A percentile compares a stretch with the other conserved stretches of the same genome.
Conservation (phyloP, 805 yeast genomes). For the Jamesozyma spencerorum region DNA sequence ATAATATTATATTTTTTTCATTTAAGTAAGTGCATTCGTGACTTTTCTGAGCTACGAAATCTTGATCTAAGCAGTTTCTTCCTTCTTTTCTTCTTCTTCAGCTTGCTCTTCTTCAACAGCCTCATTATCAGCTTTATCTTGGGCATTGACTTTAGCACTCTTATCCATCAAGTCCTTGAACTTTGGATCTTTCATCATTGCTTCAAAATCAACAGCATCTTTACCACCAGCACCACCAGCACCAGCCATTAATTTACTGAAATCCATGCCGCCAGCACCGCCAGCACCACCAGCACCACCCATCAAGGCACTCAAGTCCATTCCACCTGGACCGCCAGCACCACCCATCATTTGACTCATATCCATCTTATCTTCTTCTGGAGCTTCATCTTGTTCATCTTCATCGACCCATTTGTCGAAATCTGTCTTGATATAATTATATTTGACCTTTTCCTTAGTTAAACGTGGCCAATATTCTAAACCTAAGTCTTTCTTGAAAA, state of each 20-base stretch:
- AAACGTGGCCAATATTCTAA: conserved; percentile 93
- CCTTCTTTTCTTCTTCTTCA: conserved; percentile 4
- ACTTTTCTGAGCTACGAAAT: neutral
- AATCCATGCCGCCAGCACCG: conserved; percentile 25
- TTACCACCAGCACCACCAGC: conserved; percentile 18
- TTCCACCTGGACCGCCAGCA: conserved; percentile 27
- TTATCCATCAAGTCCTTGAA: neutral
- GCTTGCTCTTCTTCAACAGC: conserved; percentile 6
- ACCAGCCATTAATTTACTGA: conserved; percentile 20
- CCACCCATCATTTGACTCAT: conserved; percentile 36
- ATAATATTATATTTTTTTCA: no score
- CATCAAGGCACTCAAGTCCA: conserved; percentile 19
- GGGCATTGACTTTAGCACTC: neutral
- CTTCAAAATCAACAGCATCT: conserved; percentile 15
- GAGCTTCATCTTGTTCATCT: conserved; percentile 81
- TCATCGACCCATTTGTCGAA: conserved; percentile 98
- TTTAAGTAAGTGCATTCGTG: neutral
- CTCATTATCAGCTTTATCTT: conserved; percentile 3
- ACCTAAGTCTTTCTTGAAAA: conserved; percentile 56
- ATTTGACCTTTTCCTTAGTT: conserved; percentile 75
- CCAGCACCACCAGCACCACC: conserved; percentile 33
- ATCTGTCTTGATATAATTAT: conserved; percentile 80
- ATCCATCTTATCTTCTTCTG: conserved; percentile 29
- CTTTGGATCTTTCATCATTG: conserved; percentile 4
- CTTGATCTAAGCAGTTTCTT: conserved; percentile 2